Percentiles rank a stretch among this genome's conserved stretches.
Conservation (phyloP, 1,139 yeast genomes). For the Yamadazyma dushanensis region DNA sequence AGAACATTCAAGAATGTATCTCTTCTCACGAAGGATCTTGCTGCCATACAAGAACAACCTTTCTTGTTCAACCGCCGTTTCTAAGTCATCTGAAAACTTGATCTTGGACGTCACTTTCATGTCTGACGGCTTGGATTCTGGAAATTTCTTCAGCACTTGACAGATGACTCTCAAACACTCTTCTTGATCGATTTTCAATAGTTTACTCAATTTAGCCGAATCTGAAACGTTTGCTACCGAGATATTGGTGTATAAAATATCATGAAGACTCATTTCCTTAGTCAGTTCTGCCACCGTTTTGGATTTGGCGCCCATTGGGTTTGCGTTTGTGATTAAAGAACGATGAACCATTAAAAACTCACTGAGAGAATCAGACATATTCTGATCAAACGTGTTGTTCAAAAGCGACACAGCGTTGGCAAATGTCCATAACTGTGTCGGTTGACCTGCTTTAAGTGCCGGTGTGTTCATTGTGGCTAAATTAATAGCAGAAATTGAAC, state of each 20-base stretch:
- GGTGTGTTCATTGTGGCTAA: constrained; percentile 3
- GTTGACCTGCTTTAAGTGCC: constrained; percentile 21
- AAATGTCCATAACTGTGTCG: constrained; percentile 45
- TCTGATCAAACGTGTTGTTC: constrained; percentile 31
- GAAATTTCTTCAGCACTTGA: constrained; percentile 39
- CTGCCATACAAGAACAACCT: constrained; percentile 31
- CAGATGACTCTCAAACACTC: constrained; percentile 50
- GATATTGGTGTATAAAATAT: constrained; percentile 38
- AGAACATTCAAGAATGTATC: constrained; percentile 43
- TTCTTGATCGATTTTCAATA: constrained; percentile 32
- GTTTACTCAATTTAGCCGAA: constrained; percentile 40
- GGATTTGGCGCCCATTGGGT: constrained; percentile 28
- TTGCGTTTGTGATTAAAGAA: constrained; percentile 29
- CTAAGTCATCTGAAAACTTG: constrained; percentile 39
- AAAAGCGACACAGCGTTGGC: constrained; percentile 41
- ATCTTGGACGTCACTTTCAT: constrained; percentile 24
- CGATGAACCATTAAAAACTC: constrained; percentile 43
- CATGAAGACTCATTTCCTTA: constrained; percentile 38
- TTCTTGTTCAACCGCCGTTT: constrained; percentile 29
- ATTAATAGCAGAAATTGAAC: too few relatives aligned
- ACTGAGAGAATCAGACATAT: constrained; percentile 42
- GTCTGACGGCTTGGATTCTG: constrained; percentile 26
- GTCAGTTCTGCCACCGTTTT: constrained; percentile 8
- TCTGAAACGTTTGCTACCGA: constrained; percentile 30
- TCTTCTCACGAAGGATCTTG: constrained; percentile 45